Evolutionary conservation across 805 yeast genomes (phyloP).

Genomic region (Candida ipomoeae): DNA sequence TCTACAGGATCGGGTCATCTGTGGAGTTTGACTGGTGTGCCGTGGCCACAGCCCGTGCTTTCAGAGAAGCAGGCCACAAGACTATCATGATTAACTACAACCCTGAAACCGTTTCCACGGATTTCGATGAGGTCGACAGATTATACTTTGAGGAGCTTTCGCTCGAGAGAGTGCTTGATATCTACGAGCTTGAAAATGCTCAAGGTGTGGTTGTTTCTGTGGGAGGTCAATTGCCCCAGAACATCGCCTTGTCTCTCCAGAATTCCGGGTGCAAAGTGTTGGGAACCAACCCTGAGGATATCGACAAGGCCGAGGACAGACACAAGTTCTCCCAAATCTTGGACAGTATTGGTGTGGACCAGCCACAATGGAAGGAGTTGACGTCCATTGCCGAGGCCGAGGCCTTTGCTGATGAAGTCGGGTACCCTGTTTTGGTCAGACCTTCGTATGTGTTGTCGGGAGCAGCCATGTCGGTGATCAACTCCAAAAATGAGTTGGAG

Average conservation of each 20-base stretch:
- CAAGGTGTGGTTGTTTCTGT: slow-evolving; percentile 92
- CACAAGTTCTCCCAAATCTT: slow-evolving; percentile 93
- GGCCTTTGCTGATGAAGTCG: slow-evolving; percentile 76
- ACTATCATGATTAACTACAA: slow-evolving; percentile 96
- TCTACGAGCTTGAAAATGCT: slow-evolving; percentile 87
- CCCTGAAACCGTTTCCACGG: slow-evolving; percentile 98
- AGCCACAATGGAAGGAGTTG: slow-evolving; percentile 97
- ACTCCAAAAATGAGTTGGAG: slow-evolving; percentile 73
- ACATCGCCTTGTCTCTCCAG: slow-evolving; percentile 85
- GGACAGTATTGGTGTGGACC: slow-evolving; percentile 90
- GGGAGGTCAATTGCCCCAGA: slow-evolving; percentile 98
- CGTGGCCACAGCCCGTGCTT: slow-evolving; percentile 91
- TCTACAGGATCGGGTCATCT: slow-evolving; percentile 95
- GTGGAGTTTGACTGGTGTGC: slow-evolving; percentile 99
- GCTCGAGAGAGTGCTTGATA: slow-evolving; percentile 95
- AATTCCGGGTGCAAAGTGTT: slow-evolving; percentile 79
- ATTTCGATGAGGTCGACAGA: slow-evolving; percentile 96
- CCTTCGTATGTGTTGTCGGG: slow-evolving; percentile 97
- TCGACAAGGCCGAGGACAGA: slow-evolving; percentile 97
- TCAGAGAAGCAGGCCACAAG: slow-evolving; percentile 80
- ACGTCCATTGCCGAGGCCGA: slow-evolving; percentile 83
- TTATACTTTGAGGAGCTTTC: slow-evolving; percentile 93
- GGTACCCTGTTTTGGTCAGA: slow-evolving; percentile 94
- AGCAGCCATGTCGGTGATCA: slow-evolving; percentile 97
- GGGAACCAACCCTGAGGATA: slow-evolving; percentile 92